Evolutionary conservation across 345 rosid species (phyloP), one percentile per base, ranked within the genome.

Genomic region (Citrus sp.): DNA sequence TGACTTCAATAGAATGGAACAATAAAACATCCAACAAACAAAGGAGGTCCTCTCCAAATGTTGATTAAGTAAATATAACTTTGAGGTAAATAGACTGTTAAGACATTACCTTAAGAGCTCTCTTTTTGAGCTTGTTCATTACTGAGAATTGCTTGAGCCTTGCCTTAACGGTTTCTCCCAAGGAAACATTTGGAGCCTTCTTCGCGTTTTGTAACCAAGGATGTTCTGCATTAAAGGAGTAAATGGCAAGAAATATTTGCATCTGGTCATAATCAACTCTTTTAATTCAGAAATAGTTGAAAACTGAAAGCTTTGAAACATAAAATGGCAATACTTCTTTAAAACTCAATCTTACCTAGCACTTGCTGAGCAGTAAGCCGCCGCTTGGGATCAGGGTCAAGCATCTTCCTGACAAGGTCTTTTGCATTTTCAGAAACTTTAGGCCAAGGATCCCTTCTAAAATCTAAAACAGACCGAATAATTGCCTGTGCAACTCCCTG

Each of bases 391-490:
- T 97, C 95, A 79, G 99, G 98, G 75, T 92, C 88, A 68, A 97
- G 95, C 98, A 97, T 97, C 87, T 92, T 94, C 86, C 85, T 90
- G 75, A 94, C 92, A 62, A 94, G 95, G 74, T 93, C 98, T 85
- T 94, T 97, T 2, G 98, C 98, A 73, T 84, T 89, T 22, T 91
- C 89, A 55, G 98, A 94, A 81, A 97, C 94, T 87, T 89, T 94
- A 58, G 99, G 99, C 99, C 99, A 97, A 40, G 99, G 99, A 42
- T 97, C 99, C 84, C 98, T 92, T 85, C 89, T 94, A 81, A 97
- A 97, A 81, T 94, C 92, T 58, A 97, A 73, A 30, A 69, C 79
- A 34, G 98, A 92, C 77, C 94, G 87, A 84, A 97, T 89, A 80
- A 94, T 94, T 58, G 97, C 98, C 83, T 89, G 95, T 35, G 98